A percentile compares a stretch with the other conserved stretches of the same genome.
Evolutionary conservation across 257 asterid genomes (phyloP).

Genomic region (Gentiana macrophylla): DNA sequence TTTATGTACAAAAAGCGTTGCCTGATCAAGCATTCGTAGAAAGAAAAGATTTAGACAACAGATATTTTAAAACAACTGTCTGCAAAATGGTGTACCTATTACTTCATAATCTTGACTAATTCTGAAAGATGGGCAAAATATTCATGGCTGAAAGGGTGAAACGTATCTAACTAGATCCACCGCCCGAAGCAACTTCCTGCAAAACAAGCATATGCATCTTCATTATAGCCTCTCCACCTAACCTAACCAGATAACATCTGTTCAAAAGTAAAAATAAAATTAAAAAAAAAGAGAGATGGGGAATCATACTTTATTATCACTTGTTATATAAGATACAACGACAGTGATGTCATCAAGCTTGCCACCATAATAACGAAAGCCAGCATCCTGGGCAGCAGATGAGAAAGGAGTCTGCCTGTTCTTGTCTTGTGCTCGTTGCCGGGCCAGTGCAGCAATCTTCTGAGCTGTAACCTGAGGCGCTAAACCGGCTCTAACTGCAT

Average conservation of each 20-base stretch:
- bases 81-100: no score
- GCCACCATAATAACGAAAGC: conserved; percentile 86
- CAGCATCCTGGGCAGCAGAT: conserved; percentile 94
- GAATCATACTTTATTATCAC: conserved; percentile 47
- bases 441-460: conserved; percentile 83
- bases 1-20: conserved; percentile 8
- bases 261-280: no score
- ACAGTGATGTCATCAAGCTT: conserved; percentile 93
- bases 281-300: conserved; percentile 11
- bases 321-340: conserved; percentile 66
- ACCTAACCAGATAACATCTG: no score
- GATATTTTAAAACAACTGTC: no score
- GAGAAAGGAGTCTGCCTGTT: conserved; percentile 95
- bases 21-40: not conserved
- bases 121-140: not conserved
- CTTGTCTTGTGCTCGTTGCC: conserved; percentile 79
- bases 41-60: not conserved
- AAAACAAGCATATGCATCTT: not conserved
- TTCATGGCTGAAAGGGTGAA: not conserved
- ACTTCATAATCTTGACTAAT: no score
- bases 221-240: not conserved
- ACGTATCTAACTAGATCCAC: conserved; percentile 12
- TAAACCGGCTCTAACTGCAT: conserved; percentile 75
- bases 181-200: conserved; percentile 20
- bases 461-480: conserved; percentile 93